These are phyloP conservation scores for Penicillium sumatraense DNA, from an alignment of 2,329 filamentous ascomycete genomes.

Conservation along the genomic window DNA sequence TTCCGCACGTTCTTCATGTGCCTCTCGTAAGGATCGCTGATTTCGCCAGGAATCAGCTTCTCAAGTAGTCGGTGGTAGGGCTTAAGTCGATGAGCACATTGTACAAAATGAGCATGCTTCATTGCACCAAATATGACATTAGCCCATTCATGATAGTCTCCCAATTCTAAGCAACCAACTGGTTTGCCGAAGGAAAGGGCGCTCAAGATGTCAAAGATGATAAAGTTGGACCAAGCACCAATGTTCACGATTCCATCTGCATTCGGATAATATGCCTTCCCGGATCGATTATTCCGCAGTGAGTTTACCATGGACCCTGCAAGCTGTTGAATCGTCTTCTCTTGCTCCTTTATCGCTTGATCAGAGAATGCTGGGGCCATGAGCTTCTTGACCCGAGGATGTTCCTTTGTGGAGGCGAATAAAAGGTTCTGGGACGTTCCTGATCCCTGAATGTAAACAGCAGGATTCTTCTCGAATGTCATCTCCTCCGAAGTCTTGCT, in stretches of 20 bases:
- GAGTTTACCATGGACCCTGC: constrained; percentile 12
- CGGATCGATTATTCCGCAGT: constrained; percentile 4
- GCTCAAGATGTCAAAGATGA: constrained; percentile 30
- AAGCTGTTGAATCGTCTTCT: not conserved
- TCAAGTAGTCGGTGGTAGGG: constrained; percentile 3
- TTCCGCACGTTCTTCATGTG: not conserved
- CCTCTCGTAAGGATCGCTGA: not conserved
- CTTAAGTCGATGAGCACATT: constrained; percentile 12
- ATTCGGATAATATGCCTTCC: constrained; percentile 3
- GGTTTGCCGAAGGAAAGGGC: constrained; percentile 29
- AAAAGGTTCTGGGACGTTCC: not conserved
- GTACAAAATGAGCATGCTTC: constrained; percentile 11
- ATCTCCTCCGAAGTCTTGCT: not conserved
- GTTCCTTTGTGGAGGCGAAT: constrained; percentile 1
- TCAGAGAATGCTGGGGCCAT: constrained; percentile 8
- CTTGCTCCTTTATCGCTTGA: constrained; percentile 7
- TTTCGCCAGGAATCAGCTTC: not conserved
- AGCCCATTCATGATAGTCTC: constrained; percentile 33
- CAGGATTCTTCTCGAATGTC: constrained; percentile 5
- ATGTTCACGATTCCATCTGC: constrained; percentile 18
- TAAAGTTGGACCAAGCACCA: constrained; percentile 26
- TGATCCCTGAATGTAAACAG: constrained; percentile 2
- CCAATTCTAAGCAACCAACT: constrained; percentile 20
- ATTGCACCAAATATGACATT: constrained; percentile 15
- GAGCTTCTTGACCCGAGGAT: not conserved